A percentile compares a stretch with the other conserved stretches of the same genome.
Evolutionary conservation across 306 rosid genomes (phyloP).

Genomic region (Casuarina glauca): DNA sequence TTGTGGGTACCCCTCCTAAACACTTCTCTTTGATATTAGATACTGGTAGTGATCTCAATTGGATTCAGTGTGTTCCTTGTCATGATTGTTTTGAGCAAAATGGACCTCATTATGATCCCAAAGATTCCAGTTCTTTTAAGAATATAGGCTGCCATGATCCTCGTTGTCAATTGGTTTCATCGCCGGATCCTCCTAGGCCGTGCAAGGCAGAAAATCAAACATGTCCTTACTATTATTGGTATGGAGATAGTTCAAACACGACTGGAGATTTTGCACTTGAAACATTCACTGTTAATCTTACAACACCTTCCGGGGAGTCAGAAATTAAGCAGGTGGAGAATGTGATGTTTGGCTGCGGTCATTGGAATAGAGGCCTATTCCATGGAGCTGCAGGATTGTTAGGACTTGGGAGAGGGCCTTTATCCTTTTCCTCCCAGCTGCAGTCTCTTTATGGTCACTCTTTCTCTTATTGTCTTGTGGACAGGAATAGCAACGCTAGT

Average conservation of each 20-base stretch:
- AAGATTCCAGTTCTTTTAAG: conserved; percentile 64
- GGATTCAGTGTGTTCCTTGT: conserved; percentile 97
- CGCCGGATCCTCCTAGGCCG: conserved; percentile 84
- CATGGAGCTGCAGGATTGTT: conserved; percentile 94
- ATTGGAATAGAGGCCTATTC: conserved; percentile 96
- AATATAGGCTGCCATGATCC: conserved; percentile 73
- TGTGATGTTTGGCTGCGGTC: conserved; percentile 98
- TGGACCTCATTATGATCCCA: conserved; percentile 81
- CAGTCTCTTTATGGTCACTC: conserved; percentile 90
- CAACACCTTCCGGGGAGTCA: conserved; percentile 44
- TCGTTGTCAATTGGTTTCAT: conserved; percentile 67
- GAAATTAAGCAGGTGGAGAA: conserved; percentile 59
- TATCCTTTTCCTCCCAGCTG: conserved; percentile 94
- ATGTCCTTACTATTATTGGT: conserved; percentile 95
- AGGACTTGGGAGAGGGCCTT: conserved; percentile 89
- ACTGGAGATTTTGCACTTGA: conserved; percentile 89
- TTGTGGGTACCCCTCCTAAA: conserved; percentile 90
- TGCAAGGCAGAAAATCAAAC: conserved; percentile 70
- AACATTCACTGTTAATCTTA: conserved; percentile 84
- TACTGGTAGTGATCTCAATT: conserved; percentile 96
- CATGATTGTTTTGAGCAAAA: conserved; percentile 85
- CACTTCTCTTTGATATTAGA: conserved; percentile 87
- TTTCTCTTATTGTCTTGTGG: conserved; percentile 92
- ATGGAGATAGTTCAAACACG: conserved; percentile 93
- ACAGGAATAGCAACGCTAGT: conserved; percentile 69